Conservation (phyloP, 2,329 filamentous ascomycete genomes). For the Chaetothyriales sp. region DNA sequence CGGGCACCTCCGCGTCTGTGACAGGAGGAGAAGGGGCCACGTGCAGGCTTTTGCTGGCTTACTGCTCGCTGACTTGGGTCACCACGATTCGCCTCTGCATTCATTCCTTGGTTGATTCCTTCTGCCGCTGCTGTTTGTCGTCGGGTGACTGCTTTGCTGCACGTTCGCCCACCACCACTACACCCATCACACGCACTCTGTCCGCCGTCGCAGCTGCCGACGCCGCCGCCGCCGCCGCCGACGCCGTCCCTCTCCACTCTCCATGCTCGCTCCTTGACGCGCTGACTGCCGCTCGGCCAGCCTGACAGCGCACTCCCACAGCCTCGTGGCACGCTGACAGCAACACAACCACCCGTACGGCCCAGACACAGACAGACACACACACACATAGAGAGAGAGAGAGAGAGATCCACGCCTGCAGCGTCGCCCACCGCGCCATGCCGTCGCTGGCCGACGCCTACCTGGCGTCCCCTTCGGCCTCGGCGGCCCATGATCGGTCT, state of each 20-base stretch:
- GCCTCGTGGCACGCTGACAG: not conserved
- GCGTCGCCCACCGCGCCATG: not conserved
- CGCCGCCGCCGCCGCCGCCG: too few species aligned
- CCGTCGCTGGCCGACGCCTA: not conserved
- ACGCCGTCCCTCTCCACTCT: not conserved
- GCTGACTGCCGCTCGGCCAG: too few species aligned
- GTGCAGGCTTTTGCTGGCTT: not conserved
- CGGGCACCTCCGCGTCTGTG: not conserved
- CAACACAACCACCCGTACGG: not conserved
- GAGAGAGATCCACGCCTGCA: too few species aligned
- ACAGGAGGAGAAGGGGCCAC: not conserved
- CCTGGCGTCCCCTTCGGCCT: not conserved
- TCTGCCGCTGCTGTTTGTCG: not conserved
- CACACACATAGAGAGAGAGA: too few species aligned
- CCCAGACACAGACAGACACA: not conserved
- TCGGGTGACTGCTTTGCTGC: not conserved
- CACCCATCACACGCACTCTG: not conserved
- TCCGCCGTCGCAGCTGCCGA: too few species aligned
- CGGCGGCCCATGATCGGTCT: not conserved
- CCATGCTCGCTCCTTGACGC: not conserved
- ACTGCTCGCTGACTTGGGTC: too few species aligned
- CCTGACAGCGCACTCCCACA: not conserved
- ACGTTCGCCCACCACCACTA: too few species aligned
- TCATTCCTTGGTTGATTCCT: too few species aligned
- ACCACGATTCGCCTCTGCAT: too few species aligned